Evolutionary conservation across 345 rosid genomes (phyloP), one percentile per base, ranked within the genome.

Genomic region (Aquilaria sinensis): DNA sequence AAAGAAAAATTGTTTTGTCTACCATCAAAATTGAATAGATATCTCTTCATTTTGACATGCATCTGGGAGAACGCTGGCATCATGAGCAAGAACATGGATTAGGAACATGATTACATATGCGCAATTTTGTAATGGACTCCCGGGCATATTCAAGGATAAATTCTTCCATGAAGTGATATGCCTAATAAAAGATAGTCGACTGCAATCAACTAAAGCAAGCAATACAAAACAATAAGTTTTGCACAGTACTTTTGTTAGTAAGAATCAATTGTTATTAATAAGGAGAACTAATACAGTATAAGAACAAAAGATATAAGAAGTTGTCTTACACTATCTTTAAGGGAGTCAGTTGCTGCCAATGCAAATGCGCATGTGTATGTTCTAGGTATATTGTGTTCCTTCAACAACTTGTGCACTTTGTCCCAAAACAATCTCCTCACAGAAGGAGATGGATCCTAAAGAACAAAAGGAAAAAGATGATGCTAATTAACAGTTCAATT

Each of bases 281-380:
- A 37, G 43, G 43, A 37, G 4, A 5, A 37, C 43, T 8, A 37
- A 37, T 37, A 37, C 43, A 4, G 5, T 56, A 49, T 55, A 23
- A 31, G 47, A 32, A 49, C 12, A 56, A 30, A 60, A 69, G 74
- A 65, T 45, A 69, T 56, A 37, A 37, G 8, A 37, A 37, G 43
- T 37, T 8, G 23, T 37, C 81, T 56, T 80, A 89, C 96, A 69
- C 77, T 81, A 74, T 83, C 96, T 72, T 75, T 77, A 70, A 59
- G 53, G 61, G 74, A 64, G 77, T 76, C 88, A 56, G 73, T 71
- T 58, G 75, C 10, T 63, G 85, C 83, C 77, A 93, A 75, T 37
- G 88, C 80, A 70, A 85, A 87, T 32, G 87, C 85, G 75, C 96
- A 93, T 47, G 98, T 94, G 73, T 87, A 93, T 84, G 83, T 80